Evolutionary conservation across 225 moss, liverwort and hornwort genomes (phyloP), one percentile per base, ranked within the genome.

Genomic region (Pseudisothecium myosuroides): DNA sequence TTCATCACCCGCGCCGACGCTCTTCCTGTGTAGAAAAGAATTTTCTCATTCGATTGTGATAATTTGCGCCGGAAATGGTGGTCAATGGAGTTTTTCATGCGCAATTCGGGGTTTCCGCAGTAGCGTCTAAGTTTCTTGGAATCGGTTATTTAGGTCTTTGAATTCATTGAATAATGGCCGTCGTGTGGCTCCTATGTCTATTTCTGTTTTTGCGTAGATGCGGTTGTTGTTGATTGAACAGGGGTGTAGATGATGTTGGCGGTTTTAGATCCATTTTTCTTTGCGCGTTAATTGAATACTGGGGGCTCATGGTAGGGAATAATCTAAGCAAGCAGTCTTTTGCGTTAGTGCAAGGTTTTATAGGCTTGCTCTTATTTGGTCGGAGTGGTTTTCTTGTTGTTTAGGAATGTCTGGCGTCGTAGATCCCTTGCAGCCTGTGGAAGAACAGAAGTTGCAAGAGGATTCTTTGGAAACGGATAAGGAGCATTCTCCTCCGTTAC

Each of bases 321-420:
- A 86, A 83, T 79, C 32, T 65, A 68, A 56, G n/a, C 85, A 37
- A 47, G 64, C 36, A 75, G 89, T 56, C 85, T 71, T 58, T 63
- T 41, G 50, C 72, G 65, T 91, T 29, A 55, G 34, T 62, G 47
- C 52, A 87, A 63, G 81, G 65, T 83, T 87, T 84, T 49, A 39
- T n/a, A 63, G 69, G 54, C 47, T 63, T 88, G 50, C 64, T 67
- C 75, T 85, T 63, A 76, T 61, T 81, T 82, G 37, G 63, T 65
- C 56, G 74, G 41, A 41, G 47, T 87, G 78, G 76, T 83, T 88
- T 82, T 61, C 52, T 74, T 73, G 60, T 86, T 88, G 82, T 84
- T 92, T 90, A 94, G 94, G 93, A 93, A 94, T 94, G 94, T 94
- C 94, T 91, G 93, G 88, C 87, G 87, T 88, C 76, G 64, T 90